These are phyloP conservation scores for Crithidia mellificae DNA, from an alignment of 208 protist genomes.

Conservation along the genomic window DNA sequence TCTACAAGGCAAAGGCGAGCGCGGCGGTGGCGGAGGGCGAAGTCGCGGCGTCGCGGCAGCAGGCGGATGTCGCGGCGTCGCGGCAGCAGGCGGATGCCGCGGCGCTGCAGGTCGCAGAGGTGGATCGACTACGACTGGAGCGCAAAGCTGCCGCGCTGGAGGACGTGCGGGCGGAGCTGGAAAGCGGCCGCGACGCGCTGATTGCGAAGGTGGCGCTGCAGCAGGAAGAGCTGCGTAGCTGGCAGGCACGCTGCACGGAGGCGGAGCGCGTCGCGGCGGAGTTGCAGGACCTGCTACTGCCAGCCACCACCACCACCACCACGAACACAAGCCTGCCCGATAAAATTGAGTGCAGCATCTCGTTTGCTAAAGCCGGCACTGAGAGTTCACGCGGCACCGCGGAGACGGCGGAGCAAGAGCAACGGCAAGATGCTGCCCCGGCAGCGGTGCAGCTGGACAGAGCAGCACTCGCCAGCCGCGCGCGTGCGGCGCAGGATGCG, in stretches of 20 bases:
- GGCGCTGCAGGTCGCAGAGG: slow-evolving; percentile 38
- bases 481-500: slow-evolving; percentile 18
- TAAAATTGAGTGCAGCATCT: too few relatives aligned
- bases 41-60: slow-evolving; percentile 23
- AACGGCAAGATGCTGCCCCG: not conserved
- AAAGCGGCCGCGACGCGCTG: slow-evolving; percentile 41
- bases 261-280: slow-evolving; percentile 33
- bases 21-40: slow-evolving; percentile 32
- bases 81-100: slow-evolving; percentile 26
- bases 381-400: too few relatives aligned
- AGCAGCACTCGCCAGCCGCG: slow-evolving; percentile 2
- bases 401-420: not conserved
- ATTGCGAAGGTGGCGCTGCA: slow-evolving; percentile 47
- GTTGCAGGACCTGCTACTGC: slow-evolving; percentile 32
- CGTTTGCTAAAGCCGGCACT: too few relatives aligned
- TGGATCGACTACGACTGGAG: slow-evolving; percentile 38
- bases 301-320: too few relatives aligned
- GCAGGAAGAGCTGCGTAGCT: slow-evolving; percentile 30
- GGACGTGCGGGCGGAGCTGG: slow-evolving; percentile 32
- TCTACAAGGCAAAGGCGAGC: slow-evolving; percentile 28
- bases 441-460: slow-evolving; percentile 5
- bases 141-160: slow-evolving; percentile 41
- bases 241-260: slow-evolving; percentile 32
- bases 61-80: slow-evolving; percentile 8
- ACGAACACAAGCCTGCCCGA: too few relatives aligned